phyloP scores from a whole-genome alignment of 2,329 filamentous ascomycete genomes.

The Colletotrichum lentis region DNA sequence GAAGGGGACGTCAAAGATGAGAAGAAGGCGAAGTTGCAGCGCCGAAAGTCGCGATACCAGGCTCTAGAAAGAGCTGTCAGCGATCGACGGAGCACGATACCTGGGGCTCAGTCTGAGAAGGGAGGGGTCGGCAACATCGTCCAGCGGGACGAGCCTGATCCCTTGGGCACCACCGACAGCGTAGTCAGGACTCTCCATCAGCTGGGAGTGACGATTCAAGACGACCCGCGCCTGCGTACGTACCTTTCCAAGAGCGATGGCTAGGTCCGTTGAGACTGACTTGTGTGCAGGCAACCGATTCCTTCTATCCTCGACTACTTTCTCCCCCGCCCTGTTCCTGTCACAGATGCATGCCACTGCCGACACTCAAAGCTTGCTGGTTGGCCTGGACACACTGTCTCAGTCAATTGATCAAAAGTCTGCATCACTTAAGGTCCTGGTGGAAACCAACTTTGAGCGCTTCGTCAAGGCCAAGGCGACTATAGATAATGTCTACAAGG shows the following conservation, averaged over 20 bases:
- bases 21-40: conserved; percentile 59
- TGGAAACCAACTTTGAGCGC: conserved; percentile 97
- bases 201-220: conserved; percentile 81
- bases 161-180: conserved; percentile 85
- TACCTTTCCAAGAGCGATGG: conserved; percentile 39
- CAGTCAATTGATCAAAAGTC: conserved; percentile 97
- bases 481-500: conserved; percentile 97
- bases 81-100: conserved; percentile 70
- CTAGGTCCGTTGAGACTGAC: conserved; percentile 31
- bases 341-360: conserved; percentile 89
- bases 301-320: conserved; percentile 92
- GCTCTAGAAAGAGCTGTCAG: conserved; percentile 80
- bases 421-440: conserved; percentile 91
- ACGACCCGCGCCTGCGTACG: conserved; percentile 79
- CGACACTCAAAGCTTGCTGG: conserved; percentile 80
- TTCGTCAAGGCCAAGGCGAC: conserved; percentile 98
- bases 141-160: conserved; percentile 91
- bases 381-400: conserved; percentile 85
- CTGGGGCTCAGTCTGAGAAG: conserved; percentile 70
- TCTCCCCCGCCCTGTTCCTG: conserved; percentile 90
- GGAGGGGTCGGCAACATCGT: conserved; percentile 79
- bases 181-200: conserved; percentile 82
- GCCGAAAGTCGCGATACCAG: conserved; percentile 81
- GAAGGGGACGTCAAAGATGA: conserved; percentile 62
- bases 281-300: conserved; percentile 80